Percentiles rank a stretch among this genome's conserved stretches.
Conservation (phyloP, 139 green algal species). For the Astrephomene gubernaculifera region DNA sequence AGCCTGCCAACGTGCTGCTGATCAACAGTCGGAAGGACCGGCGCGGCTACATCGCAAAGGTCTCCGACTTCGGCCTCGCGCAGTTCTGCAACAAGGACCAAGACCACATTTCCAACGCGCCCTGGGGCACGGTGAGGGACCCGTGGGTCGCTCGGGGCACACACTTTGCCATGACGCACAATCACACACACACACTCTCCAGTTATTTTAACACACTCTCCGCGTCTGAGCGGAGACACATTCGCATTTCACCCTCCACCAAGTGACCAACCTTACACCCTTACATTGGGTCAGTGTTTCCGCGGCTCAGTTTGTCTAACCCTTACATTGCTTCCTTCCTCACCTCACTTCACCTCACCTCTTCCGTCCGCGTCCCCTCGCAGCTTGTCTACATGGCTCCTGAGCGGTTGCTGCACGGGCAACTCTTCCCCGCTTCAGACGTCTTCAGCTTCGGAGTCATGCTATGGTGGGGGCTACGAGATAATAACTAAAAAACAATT, state of each 20-base stretch:
- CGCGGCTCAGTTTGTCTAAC: too few species aligned
- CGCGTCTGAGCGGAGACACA: too few species aligned
- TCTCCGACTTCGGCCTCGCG: conserved; percentile 37
- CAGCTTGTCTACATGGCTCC: conserved; percentile 54
- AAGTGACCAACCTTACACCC: too few species aligned
- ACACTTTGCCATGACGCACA: too few species aligned
- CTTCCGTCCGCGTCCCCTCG: background rate
- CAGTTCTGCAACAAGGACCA: conserved; percentile 46
- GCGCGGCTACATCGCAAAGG: conserved; percentile 46
- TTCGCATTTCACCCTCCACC: too few species aligned
- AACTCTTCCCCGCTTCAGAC: conserved; percentile 33
- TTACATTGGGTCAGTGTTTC: too few species aligned
- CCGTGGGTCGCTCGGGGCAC: background rate
- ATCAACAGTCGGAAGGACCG: conserved; percentile 57
- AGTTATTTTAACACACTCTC: too few species aligned
- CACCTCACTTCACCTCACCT: background rate
- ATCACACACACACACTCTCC: too few species aligned
- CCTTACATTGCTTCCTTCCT: background rate
- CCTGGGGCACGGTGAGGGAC: conserved; percentile 45
- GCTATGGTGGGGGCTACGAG: conserved; percentile 7
- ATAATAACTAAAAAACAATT: too few species aligned
- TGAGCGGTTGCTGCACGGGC: conserved; percentile 33
- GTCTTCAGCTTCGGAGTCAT: conserved; percentile 44
- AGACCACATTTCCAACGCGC: conserved; percentile 41
- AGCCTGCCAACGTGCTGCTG: conserved; percentile 54